Evolutionary conservation across 345 rosid species (phyloP).

Genomic region (Gossypioides kirkii): DNA sequence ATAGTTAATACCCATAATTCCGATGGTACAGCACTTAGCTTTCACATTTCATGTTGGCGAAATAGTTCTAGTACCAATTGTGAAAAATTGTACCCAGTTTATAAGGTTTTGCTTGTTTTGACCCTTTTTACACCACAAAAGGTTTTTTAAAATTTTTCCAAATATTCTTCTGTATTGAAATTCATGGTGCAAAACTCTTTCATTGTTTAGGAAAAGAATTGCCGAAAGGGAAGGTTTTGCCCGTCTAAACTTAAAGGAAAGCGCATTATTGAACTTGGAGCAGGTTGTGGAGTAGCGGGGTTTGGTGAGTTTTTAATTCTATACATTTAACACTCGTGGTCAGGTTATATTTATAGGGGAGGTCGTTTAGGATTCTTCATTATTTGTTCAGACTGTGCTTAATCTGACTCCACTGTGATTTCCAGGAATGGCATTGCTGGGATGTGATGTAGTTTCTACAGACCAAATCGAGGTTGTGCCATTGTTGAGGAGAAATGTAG

Average conservation of each 20-base stretch:
- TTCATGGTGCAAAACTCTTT: neutral
- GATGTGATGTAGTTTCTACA: conserved; percentile 78
- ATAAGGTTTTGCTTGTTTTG: neutral
- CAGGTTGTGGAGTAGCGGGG: conserved; percentile 96
- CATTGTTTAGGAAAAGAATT: conserved; percentile 62
- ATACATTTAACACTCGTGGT: conserved; percentile 2
- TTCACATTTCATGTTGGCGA: neutral
- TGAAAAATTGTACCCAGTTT: neutral
- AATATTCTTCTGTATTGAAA: neutral
- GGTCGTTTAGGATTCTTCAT: conserved; percentile 2
- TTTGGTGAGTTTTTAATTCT: conserved; percentile 59
- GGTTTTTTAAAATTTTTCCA: neutral
- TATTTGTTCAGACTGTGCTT: neutral
- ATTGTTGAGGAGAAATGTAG: conserved; percentile 67
- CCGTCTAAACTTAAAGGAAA: conserved; percentile 83
- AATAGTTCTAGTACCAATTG: neutral
- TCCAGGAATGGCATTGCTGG: conserved; percentile 88
- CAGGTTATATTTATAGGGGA: conserved; percentile 5
- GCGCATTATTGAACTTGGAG: conserved; percentile 89
- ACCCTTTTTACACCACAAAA: neutral
- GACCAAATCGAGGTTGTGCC: conserved; percentile 83
- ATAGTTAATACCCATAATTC: neutral
- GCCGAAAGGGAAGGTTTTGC: conserved; percentile 80
- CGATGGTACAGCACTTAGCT: neutral
- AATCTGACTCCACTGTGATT: conserved; percentile 15